phyloP scores from a whole-genome alignment of 1,284 basidiomycete genomes.

The Xerocomus subilludens region DNA sequence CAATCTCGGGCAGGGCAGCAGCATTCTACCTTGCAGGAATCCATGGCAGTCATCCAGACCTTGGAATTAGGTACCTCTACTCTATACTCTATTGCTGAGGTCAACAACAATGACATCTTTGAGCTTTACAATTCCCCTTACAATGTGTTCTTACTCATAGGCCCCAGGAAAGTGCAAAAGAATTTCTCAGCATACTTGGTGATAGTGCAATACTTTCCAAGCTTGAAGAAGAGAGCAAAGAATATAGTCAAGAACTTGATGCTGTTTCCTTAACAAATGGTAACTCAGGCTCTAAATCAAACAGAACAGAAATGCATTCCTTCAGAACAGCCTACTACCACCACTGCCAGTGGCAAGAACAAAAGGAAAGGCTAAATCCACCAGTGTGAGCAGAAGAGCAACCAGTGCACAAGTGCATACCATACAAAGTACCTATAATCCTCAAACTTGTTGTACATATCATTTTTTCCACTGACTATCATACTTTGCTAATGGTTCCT shows the following conservation, averaged over 20 bases:
- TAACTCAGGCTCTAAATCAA: background rate
- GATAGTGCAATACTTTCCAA: background rate
- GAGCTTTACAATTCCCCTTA: too few relatives aligned
- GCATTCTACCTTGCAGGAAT: too few relatives aligned
- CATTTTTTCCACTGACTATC: background rate
- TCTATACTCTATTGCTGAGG: too few relatives aligned
- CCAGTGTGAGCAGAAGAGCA: too few relatives aligned
- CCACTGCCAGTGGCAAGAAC: background rate
- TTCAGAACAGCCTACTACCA: constrained; percentile 20
- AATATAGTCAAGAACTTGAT: background rate
- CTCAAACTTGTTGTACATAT: constrained; percentile 1
- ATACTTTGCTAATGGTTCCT: constrained; percentile 7
- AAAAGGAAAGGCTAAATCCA: background rate
- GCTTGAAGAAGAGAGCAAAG: constrained; percentile 9
- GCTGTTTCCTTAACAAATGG: background rate
- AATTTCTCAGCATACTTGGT: too few relatives aligned
- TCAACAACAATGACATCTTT: too few relatives aligned
- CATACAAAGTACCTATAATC: constrained; percentile 16
- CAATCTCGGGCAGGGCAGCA: too few relatives aligned
- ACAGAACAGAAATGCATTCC: constrained; percentile 20
- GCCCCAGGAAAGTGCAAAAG: too few relatives aligned
- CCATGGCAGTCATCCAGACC: too few relatives aligned
- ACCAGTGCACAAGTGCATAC: background rate
- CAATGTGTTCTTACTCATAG: too few relatives aligned
- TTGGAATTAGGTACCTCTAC: too few relatives aligned